These are phyloP conservation scores for Talaromyces atroroseus DNA, from an alignment of 2,329 filamentous ascomycete species.

Conservation along the genomic window DNA sequence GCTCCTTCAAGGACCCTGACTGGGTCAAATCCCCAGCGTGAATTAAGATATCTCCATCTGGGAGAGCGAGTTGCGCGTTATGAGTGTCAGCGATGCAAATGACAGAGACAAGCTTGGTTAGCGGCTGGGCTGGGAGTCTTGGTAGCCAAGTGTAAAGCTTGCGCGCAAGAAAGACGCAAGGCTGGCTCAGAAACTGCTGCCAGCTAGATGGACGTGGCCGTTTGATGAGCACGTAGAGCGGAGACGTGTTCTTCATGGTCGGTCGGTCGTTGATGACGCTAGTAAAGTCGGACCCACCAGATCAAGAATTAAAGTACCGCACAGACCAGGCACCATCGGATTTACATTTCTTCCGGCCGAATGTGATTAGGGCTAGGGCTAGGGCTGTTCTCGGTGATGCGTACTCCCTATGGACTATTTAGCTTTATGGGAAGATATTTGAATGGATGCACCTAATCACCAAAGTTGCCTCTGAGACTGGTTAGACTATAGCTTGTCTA, in stretches of 20 bases:
- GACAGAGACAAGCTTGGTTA: conserved; percentile 8
- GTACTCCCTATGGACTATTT: not conserved
- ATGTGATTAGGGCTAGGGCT: not conserved
- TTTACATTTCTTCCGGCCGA: not conserved
- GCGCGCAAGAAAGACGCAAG: not conserved
- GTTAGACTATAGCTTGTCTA: not conserved
- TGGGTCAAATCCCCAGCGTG: conserved; percentile 46
- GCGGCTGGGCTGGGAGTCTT: not conserved
- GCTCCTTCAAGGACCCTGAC: conserved; percentile 36
- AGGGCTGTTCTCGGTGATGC: not conserved
- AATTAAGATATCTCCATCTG: conserved; percentile 41
- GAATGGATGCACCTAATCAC: not conserved
- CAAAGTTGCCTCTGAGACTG: not conserved
- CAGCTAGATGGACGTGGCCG: not conserved
- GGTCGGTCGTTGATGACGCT: no score
- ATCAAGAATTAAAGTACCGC: not conserved
- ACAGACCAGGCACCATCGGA: not conserved
- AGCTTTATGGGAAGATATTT: not conserved
- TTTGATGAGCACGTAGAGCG: not conserved
- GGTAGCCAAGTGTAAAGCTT: not conserved
- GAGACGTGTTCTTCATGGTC: not conserved
- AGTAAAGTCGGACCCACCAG: no score
- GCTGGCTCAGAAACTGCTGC: not conserved
- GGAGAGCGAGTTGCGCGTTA: conserved; percentile 32
- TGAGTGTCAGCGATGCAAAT: conserved; percentile 42